phyloP scores from a whole-genome alignment of 371 early-diverging fungal genomes.

The Mortierella sp. region DNA sequence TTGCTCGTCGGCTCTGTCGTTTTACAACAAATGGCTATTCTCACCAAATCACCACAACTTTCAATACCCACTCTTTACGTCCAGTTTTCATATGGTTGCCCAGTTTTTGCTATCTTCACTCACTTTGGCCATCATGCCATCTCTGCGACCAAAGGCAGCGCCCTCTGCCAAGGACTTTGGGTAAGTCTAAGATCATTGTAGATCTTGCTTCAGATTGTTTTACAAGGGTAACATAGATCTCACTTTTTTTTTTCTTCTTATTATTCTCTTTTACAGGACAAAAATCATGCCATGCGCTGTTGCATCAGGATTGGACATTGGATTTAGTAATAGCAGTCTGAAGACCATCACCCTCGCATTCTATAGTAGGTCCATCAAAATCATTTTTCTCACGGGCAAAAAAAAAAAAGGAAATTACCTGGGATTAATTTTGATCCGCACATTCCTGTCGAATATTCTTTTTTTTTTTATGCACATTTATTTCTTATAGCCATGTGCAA shows the following conservation, averaged over 20 bases:
- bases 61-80: constrained; percentile 84
- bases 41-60: constrained; percentile 80
- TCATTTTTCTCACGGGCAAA: background rate
- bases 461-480: constrained; percentile 10
- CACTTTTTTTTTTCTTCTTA: too few species aligned
- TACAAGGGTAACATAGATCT: background rate
- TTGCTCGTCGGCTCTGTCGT: constrained; percentile 76
- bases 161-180: constrained; percentile 72
- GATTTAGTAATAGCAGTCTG: constrained; percentile 87
- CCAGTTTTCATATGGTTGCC: constrained; percentile 80
- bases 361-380: constrained; percentile 70
- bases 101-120: constrained; percentile 73
- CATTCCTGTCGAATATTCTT: background rate
- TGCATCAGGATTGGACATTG: constrained; percentile 92
- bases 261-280: constrained; percentile 59
- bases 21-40: constrained; percentile 94
- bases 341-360: constrained; percentile 90
- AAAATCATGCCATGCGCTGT: constrained; percentile 87
- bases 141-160: constrained; percentile 64
- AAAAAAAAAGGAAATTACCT: background rate
- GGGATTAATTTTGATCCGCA: background rate
- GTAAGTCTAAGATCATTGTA: constrained; percentile 44
- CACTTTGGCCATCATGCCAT: constrained; percentile 68
- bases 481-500: constrained; percentile 86
- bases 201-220: background rate